phyloP scores from a whole-genome alignment of 2,329 filamentous ascomycete genomes.

The Neofusicoccum kwambonambiense region DNA sequence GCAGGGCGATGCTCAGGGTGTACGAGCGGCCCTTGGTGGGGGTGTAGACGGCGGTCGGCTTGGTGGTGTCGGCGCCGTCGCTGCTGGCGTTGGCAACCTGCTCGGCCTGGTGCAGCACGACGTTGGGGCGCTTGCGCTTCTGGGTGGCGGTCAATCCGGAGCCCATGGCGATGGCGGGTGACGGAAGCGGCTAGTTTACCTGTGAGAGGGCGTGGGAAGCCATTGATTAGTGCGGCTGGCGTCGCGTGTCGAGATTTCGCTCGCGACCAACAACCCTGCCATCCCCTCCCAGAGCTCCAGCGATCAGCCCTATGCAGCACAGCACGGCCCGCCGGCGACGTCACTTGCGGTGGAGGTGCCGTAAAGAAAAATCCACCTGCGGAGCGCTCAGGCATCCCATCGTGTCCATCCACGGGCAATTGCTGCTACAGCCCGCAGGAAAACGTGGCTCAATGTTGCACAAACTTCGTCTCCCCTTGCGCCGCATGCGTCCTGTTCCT shows the following conservation, averaged over 20 bases:
- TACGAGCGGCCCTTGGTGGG: conserved; percentile 64
- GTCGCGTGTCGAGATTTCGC: conserved; percentile 10
- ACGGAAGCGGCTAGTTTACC: not conserved
- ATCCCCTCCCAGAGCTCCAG: not conserved
- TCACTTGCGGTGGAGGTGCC: not conserved
- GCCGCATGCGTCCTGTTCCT: not conserved
- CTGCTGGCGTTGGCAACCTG: not conserved
- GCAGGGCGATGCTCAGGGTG: conserved; percentile 75
- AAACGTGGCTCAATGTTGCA: too few species aligned
- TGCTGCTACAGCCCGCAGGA: not conserved
- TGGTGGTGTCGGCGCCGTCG: conserved; percentile 54
- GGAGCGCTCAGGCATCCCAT: not conserved
- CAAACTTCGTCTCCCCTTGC: too few species aligned
- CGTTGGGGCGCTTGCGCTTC: conserved; percentile 27
- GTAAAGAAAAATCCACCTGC: not conserved
- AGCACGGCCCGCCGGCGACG: not conserved
- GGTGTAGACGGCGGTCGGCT: conserved; percentile 67
- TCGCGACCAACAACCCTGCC: not conserved
- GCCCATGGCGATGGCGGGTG: not conserved
- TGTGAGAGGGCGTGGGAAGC: conserved; percentile 7
- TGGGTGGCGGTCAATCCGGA: not conserved
- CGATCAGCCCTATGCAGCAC: not conserved
- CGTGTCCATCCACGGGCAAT: not conserved
- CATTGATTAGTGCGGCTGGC: conserved; percentile 1
- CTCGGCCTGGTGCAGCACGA: conserved; percentile 23